Base-by-base conservation (phyloP, 1,139 yeast genomes). In the Blastobotrys elegans region DNA sequence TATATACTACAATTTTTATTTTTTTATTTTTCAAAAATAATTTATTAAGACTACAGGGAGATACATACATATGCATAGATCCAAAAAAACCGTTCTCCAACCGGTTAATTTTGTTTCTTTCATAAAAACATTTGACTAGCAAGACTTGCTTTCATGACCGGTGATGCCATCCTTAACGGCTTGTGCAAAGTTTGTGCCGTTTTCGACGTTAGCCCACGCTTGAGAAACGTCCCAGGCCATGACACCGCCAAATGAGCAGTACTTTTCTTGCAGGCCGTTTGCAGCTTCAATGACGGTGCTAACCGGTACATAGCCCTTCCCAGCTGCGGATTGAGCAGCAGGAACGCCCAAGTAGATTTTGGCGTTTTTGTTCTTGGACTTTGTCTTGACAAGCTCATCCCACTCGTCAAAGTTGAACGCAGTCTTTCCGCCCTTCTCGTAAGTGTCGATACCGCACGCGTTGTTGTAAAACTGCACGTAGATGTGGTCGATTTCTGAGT, bases 391-490 rank as follows among this genome's bases (percentile, higher is more conserved):
- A 65, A 69, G 86, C 27, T 75, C 68, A 46, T 76, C 73, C 97
- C 97, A 90, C 29, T 84, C 77, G 53, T 78, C 82, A 82, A 85
- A 89, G 71, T 89, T 88, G 72, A 87, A 88, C 48, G 61, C 63
- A 41, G 73, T 4, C 11, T 31, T 7, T 24, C 16, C 13, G 16
- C 35, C 14, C 35, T 29, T 47, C 59, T 27, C 52, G 48, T 16
- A 54, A 16, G 16, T 32, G 35, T 40, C 44, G 43, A 67, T 57
- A 1, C 68, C 69, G 68, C 97, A 90, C 65, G 82, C 80, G 68
- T 90, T 90, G 74, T 90, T 90, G 75, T 89, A 90, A 70, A 90
- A 90, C 71, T 90, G 97, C 57, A 90, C 79, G 60, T 87, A 88
- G 3, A 90, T 87, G 66, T 84, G 87, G 66, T 90, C 97, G 56